Base-by-base conservation (phyloP, 2,329 filamentous ascomycete genomes). In the Trichoderma harzianum region DNA sequence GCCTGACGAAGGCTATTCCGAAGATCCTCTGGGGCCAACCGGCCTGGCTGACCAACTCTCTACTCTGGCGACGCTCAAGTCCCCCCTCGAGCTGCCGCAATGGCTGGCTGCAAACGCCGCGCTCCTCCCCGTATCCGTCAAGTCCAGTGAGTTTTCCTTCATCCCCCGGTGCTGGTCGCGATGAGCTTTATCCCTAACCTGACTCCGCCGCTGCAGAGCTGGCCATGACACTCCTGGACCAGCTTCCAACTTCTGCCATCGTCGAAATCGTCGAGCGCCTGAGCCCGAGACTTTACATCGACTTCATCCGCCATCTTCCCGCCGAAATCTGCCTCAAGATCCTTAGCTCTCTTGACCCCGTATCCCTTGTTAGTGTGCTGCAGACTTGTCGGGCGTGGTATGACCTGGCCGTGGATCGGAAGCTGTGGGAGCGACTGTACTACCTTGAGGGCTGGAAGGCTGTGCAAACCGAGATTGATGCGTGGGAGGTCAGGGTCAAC, bases 241-340 rank as follows among this genome's bases (percentile, higher is more conserved):
- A 92, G 71, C 86, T 98, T 32, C 93, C 92, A 21, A 97, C 94
- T 1, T 92, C 92, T 7, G 89, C 91, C 69, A 91, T 98, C 72
- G 91, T 92, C 64, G 87, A 91, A 58, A 93, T 98, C 68, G 93
- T 97, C 61, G 89, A 95, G 69, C 89, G 91, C 74, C 84, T 97
- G 21, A 92, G 91, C 74, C 93, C 94, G 5, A 88, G 95, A 67
- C 90, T 98, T 3, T 95, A 98, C 81, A 95, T 98, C 82, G 93
- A 99, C 82, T 97, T 97, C 69, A 90, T 97, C 55, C 85, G 89
- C 74, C 90, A 93, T 77, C 88, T 99, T 0, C 96, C 96, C 0
- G 90, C 93, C 30, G 96, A 99, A 80, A 92, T 99, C 77, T 97
- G 94, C 73, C 90, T 96, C 58, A 92, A 97, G 78, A 92, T 98